phyloP scores from a whole-genome alignment of 2,329 filamentous ascomycete genomes.

The Aureobasidium vineae region DNA sequence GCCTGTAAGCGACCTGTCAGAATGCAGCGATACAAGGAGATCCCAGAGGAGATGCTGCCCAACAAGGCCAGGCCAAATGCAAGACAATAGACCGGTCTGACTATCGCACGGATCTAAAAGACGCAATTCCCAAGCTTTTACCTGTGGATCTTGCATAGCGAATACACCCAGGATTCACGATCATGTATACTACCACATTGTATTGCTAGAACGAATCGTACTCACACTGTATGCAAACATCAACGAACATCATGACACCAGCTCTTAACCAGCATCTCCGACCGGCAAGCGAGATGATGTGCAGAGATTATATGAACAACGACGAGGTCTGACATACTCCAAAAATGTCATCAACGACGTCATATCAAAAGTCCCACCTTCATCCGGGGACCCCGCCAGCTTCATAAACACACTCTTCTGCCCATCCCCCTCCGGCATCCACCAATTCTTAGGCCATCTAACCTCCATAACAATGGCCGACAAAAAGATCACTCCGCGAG shows the following conservation, averaged over 20 bases:
- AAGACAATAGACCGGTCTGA: not conserved
- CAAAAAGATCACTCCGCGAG: constrained; percentile 44
- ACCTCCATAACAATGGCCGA: not conserved
- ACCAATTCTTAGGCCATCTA: not conserved
- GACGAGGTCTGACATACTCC: not conserved
- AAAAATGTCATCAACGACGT: not conserved
- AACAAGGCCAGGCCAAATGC: not conserved
- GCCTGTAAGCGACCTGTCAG: constrained; percentile 35
- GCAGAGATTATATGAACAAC: not conserved
- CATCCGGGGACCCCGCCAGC: not conserved
- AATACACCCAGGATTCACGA: not conserved
- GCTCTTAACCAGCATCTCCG: not conserved
- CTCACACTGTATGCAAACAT: not conserved
- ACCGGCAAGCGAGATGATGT: not conserved
- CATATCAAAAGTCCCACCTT: not conserved
- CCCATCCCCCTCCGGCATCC: not conserved
- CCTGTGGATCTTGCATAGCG: not conserved
- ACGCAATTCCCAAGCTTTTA: too few relatives aligned
- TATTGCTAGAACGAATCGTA: not conserved
- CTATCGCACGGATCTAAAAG: not conserved
- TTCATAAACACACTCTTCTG: not conserved
- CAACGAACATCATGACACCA: not conserved
- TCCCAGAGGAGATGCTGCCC: constrained; percentile 11
- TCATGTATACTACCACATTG: not conserved
- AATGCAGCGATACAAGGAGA: constrained; percentile 22